A percentile compares a stretch with the other conserved stretches of the same genome.
phyloP scores from a whole-genome alignment of 2,329 filamentous ascomycete genomes.

The Nemania sp. region DNA sequence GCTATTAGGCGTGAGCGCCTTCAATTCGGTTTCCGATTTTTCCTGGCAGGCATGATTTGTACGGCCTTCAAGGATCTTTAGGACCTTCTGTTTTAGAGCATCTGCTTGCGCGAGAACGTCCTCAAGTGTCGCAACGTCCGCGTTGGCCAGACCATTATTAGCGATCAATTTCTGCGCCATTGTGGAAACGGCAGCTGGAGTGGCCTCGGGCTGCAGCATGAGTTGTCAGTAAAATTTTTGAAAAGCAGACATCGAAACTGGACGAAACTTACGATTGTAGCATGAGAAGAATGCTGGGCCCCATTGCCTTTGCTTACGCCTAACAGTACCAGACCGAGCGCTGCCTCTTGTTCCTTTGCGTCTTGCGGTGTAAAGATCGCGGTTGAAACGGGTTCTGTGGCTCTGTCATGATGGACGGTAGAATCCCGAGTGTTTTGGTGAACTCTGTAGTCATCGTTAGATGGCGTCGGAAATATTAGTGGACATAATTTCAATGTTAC shows the following conservation, averaged over 20 bases:
- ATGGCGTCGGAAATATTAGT: not conserved
- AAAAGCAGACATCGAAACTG: not conserved
- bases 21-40: conserved; percentile 14
- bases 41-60: conserved; percentile 22
- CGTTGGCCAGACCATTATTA: conserved; percentile 43
- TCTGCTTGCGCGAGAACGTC: conserved; percentile 54
- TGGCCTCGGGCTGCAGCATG: conserved; percentile 47
- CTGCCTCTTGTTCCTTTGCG: conserved; percentile 68
- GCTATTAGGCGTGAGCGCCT: conserved; percentile 22
- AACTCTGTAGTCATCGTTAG: conserved; percentile 34
- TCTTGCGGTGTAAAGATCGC: conserved; percentile 47
- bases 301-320: conserved; percentile 53
- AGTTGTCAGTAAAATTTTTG: conserved; percentile 10
- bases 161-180: conserved; percentile 54
- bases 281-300: conserved; percentile 58
- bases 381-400: conserved; percentile 28
- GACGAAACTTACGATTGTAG: conserved; percentile 61
- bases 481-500: conserved; percentile 35
- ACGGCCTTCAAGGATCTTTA: conserved; percentile 39
- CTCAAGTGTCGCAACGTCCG: conserved; percentile 51
- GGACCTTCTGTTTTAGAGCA: conserved; percentile 48
- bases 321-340: conserved; percentile 64
- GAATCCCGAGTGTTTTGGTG: conserved; percentile 33
- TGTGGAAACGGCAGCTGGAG: conserved; percentile 49
- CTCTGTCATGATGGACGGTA: not conserved